Evolutionary conservation across 2,329 filamentous ascomycete genomes (phyloP), one percentile per base, ranked within the genome.

Genomic region (Fusarium begoniae): DNA sequence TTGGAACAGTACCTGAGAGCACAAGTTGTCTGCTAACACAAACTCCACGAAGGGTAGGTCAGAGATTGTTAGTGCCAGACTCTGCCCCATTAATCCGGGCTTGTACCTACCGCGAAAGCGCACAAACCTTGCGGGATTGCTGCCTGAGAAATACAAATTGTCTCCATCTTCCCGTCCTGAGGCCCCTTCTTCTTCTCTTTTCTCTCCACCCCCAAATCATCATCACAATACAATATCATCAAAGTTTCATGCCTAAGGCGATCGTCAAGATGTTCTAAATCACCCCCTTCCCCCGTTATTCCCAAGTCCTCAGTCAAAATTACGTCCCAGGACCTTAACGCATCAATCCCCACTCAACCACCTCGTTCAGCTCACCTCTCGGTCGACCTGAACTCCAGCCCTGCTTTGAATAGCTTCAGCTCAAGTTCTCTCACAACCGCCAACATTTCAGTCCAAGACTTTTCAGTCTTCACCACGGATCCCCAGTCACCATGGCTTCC

Each of bases 381-480:
- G 89, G 89, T 89, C 84, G 88, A 89, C 81, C 90, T 93, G 91
- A 92, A 92, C 89, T 90, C 85, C 80, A 88, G 87, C 87, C 84
- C 85, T 84, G 89, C 90, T 87, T 84, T 85, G 82, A 80, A 80
- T 81, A 87, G 86, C 87, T 85, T 83, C 85, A 85, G 87, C 89
- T 85, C 83, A 77, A 89, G 87, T 90, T 88, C 85, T 85, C 82
- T 81, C 79, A 82, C 81, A 80, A 87, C 87, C 86, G 84, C 85
- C 84, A 90, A 85, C 85, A 90, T 90, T 89, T 82, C 87, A 85
- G 82, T 84, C 81, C 89, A 87, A 90, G 91, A 92, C 90, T 90
- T 88, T 78, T 81, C 87, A 90, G 91, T 93, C 91, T 92, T 92
- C 92, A 94, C 88, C 89, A 95, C 93, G 93, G 92, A 93, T 93